Base-by-base conservation (phyloP, 2,329 filamentous ascomycete species). In the Polychaeton citri region DNA sequence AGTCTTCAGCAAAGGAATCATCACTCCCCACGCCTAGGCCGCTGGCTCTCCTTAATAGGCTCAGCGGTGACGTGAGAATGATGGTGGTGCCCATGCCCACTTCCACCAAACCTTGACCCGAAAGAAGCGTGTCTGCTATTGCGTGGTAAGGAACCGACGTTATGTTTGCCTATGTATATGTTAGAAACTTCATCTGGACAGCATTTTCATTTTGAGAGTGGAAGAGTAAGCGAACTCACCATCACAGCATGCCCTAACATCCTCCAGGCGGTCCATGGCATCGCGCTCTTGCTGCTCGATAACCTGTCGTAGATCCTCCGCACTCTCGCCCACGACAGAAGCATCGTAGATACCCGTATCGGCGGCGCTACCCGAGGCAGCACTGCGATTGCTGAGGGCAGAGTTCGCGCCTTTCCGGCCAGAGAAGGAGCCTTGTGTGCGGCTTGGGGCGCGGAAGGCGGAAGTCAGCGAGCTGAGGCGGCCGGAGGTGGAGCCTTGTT, bases 241-340 rank as follows among this genome's bases (percentile, higher is more conserved):
- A 72, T 96, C 90, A 61, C 90, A 98, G 64, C 90, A 98, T 40
- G 88, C 87, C 54, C 90, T 72, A 45, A 98, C 90, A 58, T 98
- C 95, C 68, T 96, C 88, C 50, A 96, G 69, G 10, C 21, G 17
- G n/a, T 24, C 34, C 28, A 17, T 13, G 18, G 79, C 68, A 46
- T 87, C 81, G 36, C 76, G 68, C 50, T 88, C 80, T 53, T 86
- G 79, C 33, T 61, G 69, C 60, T 88, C 82, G 49, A 88, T 83
- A 44, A 87, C 76, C 44, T 79, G 72, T 38, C 84, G 70, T 38
- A 94, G 58, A 53, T 95, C 85, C 58, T 94, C 85, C 3, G 82
- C 82, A 50, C 58, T 59, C 54, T 88, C 81, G 9, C 38, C 42
- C 12, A 75, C 73, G 49, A 74, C 72, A 43, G 67, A 72, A 32